Evolutionary conservation across 2,329 filamentous ascomycete genomes (phyloP), one percentile per base, ranked within the genome.

Genomic region (Epichloe amarillans): DNA sequence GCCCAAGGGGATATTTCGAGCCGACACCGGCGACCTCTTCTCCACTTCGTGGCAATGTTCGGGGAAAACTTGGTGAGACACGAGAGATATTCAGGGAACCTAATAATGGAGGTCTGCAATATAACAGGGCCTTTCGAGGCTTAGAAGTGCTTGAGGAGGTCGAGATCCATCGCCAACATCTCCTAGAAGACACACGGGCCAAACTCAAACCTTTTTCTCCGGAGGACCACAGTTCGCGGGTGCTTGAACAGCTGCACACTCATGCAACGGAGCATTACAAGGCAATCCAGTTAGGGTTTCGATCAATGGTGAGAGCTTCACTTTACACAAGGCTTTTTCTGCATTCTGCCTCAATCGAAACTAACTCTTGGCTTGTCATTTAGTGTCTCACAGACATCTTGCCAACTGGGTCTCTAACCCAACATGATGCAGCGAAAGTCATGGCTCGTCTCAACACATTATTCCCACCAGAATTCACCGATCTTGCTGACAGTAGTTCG

Each of bases 381-480:
- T 7, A 50, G 52, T 53, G 43, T 30, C n/a, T 52, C 3, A 23
- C 48, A 10, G 44, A 52, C 33, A 36, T 49, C 17, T 43, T 46
- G 14, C 50, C 45, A 33, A 51, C 51, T 17, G 50, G 52, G 19
- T 35, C 41, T 19, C 38, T 53, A 2, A 15, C 38, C 17, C 50
- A 48, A 47, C 55, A 57, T 26, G 51, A 58, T 14, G 40, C 46
- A 3, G 50, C 56, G 5, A 53, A 56, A 14, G 57, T 66, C 36
- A 63, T 69, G 65, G 66, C 64, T 21, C 57, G 59, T 6, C 54
- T 69, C 23, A 69, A 69, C 46, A 60, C 67, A 5, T 54, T 69
- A 19, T 65, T 69, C 36, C 64, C 67, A 1, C 51, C 65, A 1
- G 45, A 49, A 10, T 50, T 55, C 10, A 48, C 57, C 8, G 52